These are phyloP conservation scores for Orobanche coerulescens DNA, from an alignment of 257 asterid genomes.

Conservation along the genomic window DNA sequence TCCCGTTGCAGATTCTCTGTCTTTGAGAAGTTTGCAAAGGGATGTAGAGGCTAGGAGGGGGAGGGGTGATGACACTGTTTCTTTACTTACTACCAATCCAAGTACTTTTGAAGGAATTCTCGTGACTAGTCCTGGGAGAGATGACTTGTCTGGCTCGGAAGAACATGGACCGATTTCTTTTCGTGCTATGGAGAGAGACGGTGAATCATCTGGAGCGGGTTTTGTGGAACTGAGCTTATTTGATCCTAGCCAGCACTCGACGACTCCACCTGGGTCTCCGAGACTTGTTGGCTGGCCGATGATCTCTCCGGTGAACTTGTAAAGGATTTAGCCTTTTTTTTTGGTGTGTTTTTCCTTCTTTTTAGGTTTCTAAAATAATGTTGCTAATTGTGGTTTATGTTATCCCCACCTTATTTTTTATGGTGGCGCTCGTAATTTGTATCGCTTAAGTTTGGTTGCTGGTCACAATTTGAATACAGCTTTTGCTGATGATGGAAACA, in stretches of 20 bases:
- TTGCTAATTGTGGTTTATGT: conserved; percentile 41
- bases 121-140: conserved; percentile 39
- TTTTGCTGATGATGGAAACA: conserved; percentile 27
- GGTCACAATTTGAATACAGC: conserved; percentile 32
- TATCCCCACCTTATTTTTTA: conserved; percentile 44
- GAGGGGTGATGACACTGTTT: conserved; percentile 40
- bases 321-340: conserved; percentile 41
- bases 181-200: conserved; percentile 46
- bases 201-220: conserved; percentile 26
- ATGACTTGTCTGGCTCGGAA: conserved; percentile 37
- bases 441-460: conserved; percentile 26
- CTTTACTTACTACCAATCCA: conserved; percentile 63
- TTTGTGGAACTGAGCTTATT: conserved; percentile 89
- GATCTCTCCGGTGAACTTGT: conserved; percentile 52
- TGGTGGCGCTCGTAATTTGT: conserved; percentile 47
- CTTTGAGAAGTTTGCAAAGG: conserved; percentile 53
- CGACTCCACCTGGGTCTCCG: conserved; percentile 62
- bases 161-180: conserved; percentile 61
- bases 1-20: conserved; percentile 77
- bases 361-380: conserved; percentile 22
- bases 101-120: conserved; percentile 35
- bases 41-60: conserved; percentile 56
- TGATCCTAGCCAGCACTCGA: conserved; percentile 49
- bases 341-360: conserved; percentile 8
- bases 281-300: conserved; percentile 67